A percentile compares a stretch with the other conserved stretches of the same genome.
Evolutionary conservation across 2,329 filamentous ascomycete genomes (phyloP).

Genomic region (Cytospora leucostoma): DNA sequence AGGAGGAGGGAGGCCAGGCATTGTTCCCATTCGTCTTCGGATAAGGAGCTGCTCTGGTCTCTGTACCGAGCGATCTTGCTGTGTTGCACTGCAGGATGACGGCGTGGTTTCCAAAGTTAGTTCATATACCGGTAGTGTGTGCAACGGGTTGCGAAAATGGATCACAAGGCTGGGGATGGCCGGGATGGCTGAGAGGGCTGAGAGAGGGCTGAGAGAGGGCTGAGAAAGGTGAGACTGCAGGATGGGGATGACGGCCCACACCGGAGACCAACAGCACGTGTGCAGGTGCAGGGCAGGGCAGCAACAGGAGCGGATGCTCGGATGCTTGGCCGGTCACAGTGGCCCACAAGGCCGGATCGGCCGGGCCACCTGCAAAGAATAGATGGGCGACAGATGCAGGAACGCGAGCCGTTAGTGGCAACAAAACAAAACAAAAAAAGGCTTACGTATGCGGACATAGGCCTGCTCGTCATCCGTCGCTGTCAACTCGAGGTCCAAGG

Average conservation of each 20-base stretch:
- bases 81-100: constrained; percentile 53
- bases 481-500: constrained; percentile 23
- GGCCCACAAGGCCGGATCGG: constrained; percentile 23
- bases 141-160: background rate
- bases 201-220: background rate
- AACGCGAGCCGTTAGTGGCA: background rate
- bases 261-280: background rate
- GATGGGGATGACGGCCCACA: constrained; percentile 15
- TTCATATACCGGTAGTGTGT: background rate
- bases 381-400: constrained; percentile 4
- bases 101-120: constrained; percentile 11
- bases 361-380: constrained; percentile 20
- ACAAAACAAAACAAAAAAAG: background rate
- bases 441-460: constrained; percentile 23
- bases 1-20: constrained; percentile 61
- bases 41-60: constrained; percentile 54
- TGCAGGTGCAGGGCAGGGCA: background rate
- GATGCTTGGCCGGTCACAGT: constrained; percentile 6
- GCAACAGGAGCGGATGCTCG: background rate
- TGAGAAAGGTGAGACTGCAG: constrained; percentile 48
- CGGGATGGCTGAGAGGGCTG: constrained; percentile 8
- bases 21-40: constrained; percentile 66
- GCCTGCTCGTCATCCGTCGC: constrained; percentile 21
- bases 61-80: constrained; percentile 55
- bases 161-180: background rate